Base-by-base conservation (phyloP, 352 stramenopile species). In the Pythium rishiriense region DNA sequence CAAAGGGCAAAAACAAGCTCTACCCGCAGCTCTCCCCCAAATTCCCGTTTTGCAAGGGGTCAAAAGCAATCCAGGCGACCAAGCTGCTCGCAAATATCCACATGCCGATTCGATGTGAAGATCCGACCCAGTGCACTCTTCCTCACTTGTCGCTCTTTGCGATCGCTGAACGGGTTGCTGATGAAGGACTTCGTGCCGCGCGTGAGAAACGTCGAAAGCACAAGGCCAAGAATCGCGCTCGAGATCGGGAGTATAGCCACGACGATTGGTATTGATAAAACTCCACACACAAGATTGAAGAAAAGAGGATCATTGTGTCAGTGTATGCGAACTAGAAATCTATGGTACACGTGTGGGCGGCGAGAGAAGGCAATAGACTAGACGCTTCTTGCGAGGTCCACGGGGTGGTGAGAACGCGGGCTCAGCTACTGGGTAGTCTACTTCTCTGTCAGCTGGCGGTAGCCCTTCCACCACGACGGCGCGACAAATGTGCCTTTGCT, bases 401-500 rank as follows among this genome's bases (percentile, higher is more conserved):
- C 37, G 37, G 37, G 35, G 31, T 35, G 31, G 37, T 12, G 37
- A n/a, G 14, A n/a, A 8, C 1, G 37, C 11, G 37, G 15, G 12
- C 1, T 43, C 15, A 12, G 19, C 37, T 43, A 43, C 37, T 35
- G 37, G 37, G 25, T 25, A 3, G 24, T 43, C 48, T 87, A 96
- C 73, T 99, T 99, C 73, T 95, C 96, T 6, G 84, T 98, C 29
- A 99, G 82, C 66, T 94, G 87, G 21, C 93, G 85, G 58, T 91
- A 97, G 21, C 90, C 93, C 69, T 92, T 87, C 96, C 96, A 99
- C 78, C 91, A 91, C 9, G 61, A 73, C 8, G 95, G 95, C 15
- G 93, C 81, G 5, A 75, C 45, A 22, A 94, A 92, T 17, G 87
- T 84, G 28, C 83, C 74, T 24, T 91, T 83, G 62, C 97, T 98